phyloP scores from a whole-genome alignment of 1,284 basidiomycete species.

The Rhodotorula sp. region DNA sequence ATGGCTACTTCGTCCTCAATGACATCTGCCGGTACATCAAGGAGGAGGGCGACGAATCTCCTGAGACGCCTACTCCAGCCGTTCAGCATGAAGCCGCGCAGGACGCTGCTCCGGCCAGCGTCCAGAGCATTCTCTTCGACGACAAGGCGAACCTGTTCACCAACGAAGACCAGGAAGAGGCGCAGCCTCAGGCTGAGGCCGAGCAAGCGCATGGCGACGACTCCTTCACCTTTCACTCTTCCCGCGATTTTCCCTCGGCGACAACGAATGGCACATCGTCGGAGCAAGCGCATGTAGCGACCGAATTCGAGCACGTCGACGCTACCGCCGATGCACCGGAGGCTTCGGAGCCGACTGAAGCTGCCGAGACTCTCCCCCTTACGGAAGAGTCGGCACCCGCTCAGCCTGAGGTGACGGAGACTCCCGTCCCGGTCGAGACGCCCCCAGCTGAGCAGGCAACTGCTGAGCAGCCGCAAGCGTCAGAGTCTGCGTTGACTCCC shows the following conservation, averaged over 20 bases:
- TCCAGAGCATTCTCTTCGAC: conserved; percentile 22
- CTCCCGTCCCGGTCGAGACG: background rate
- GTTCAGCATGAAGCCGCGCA: background rate
- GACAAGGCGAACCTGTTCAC: conserved; percentile 2
- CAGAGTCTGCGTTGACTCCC: conserved; percentile 35
- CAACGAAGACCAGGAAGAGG: conserved; percentile 14
- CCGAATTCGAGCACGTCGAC: background rate
- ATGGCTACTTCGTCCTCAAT: conserved; percentile 99
- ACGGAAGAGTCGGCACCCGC: background rate
- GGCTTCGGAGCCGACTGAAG: too few relatives aligned
- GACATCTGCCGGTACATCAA: conserved; percentile 99
- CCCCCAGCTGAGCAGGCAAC: background rate
- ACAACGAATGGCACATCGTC: conserved; percentile 13
- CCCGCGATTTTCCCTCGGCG: conserved; percentile 26
- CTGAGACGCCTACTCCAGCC: conserved; percentile 30
- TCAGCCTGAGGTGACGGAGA: background rate
- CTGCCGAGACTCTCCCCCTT: too few relatives aligned
- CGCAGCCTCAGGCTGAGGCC: conserved; percentile 14
- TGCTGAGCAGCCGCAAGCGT: background rate
- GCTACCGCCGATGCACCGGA: too few relatives aligned
- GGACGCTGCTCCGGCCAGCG: conserved; percentile 32
- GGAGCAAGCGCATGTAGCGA: background rate
- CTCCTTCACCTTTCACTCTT: conserved; percentile 24
- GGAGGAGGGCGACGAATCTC: conserved; percentile 66
- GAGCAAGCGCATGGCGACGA: conserved; percentile 21